phyloP scores from a whole-genome alignment of 2,329 filamentous ascomycete species.

The Domatiomyces globalis region DNA sequence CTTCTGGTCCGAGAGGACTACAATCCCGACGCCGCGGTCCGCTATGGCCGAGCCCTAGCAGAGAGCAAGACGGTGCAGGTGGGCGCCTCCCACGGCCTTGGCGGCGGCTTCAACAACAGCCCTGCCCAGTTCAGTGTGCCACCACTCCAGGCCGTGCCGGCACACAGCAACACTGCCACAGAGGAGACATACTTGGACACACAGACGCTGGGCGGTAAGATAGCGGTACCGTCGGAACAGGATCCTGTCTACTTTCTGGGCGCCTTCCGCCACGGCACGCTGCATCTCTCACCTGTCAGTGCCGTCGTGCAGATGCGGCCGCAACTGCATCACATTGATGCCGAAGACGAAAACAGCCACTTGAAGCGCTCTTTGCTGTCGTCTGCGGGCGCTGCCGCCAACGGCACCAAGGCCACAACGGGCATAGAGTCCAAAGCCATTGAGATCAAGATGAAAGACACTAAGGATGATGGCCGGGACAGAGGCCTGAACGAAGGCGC shows the following conservation, averaged over 20 bases:
- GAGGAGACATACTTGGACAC: constrained; percentile 59
- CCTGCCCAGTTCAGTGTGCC: constrained; percentile 16
- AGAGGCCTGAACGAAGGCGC: constrained; percentile 54
- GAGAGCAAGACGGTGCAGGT: constrained; percentile 39
- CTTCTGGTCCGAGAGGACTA: constrained; percentile 60
- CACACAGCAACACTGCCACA: constrained; percentile 49
- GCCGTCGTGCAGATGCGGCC: constrained; percentile 80
- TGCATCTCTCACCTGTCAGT: constrained; percentile 73
- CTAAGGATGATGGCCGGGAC: constrained; percentile 35
- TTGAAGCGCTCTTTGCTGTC: constrained; percentile 27
- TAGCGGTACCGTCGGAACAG: constrained; percentile 52
- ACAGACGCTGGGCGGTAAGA: constrained; percentile 76
- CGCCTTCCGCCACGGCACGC: constrained; percentile 68
- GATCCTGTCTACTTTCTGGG: constrained; percentile 75
- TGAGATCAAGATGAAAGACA: constrained; percentile 67
- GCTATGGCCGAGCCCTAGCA: constrained; percentile 64
- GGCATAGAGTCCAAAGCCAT: constrained; percentile 55
- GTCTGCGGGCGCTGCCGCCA: constrained; percentile 18
- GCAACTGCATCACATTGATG: constrained; percentile 86
- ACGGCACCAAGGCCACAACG: constrained; percentile 19
- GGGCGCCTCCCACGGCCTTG: constrained; percentile 55
- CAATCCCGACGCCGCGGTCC: constrained; percentile 67
- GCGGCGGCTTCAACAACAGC: constrained; percentile 57
- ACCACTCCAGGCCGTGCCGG: constrained; percentile 23
- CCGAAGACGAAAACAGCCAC: constrained; percentile 57